Conservation (phyloP, 1,284 basidiomycete species). For the Ganoderma sinense region DNA sequence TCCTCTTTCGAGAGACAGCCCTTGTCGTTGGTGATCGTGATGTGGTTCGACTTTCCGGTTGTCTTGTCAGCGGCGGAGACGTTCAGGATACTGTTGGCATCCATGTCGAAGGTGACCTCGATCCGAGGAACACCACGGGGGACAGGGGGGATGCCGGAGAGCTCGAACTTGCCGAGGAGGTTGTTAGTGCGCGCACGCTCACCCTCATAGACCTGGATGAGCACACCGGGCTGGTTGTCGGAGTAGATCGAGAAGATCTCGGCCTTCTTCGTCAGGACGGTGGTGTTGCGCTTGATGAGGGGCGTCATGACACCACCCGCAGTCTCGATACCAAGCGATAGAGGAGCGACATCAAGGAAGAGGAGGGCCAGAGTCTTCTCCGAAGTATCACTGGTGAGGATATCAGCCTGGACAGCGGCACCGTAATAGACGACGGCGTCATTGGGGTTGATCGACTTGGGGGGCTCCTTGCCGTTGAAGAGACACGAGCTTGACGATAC, state of each 20-base stretch:
- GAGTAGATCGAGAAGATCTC: conserved; percentile 99
- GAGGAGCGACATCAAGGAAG: conserved; percentile 95
- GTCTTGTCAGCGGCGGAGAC: too few relatives aligned
- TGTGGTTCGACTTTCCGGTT: too few relatives aligned
- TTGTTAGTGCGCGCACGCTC: conserved; percentile 99
- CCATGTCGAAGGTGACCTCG: too few relatives aligned
- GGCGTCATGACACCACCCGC: conserved; percentile 99
- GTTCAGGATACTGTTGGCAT: too few relatives aligned
- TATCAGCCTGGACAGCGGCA: too few relatives aligned
- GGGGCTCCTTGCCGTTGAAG: too few relatives aligned
- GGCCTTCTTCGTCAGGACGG: too few relatives aligned
- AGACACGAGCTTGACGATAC: too few relatives aligned
- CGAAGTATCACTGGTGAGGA: conserved; percentile 99
- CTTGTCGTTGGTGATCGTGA: conserved; percentile 99
- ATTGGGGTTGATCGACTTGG: too few relatives aligned
- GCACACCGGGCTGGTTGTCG: conserved; percentile 97
- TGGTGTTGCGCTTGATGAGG: conserved; percentile 97
- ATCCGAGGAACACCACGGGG: conserved; percentile 99
- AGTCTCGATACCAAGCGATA: conserved; percentile 98
- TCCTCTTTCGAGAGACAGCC: conserved; percentile 98
- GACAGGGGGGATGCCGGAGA: conserved; percentile 97
- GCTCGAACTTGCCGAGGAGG: conserved; percentile 98
- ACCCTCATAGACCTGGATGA: conserved; percentile 99
- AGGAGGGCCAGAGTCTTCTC: too few relatives aligned
- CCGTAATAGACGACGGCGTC: too few relatives aligned